Evolutionary conservation across 2,329 filamentous ascomycete genomes (phyloP), one percentile per base, ranked within the genome.

Genomic region (Sordariomycetes sp.): DNA sequence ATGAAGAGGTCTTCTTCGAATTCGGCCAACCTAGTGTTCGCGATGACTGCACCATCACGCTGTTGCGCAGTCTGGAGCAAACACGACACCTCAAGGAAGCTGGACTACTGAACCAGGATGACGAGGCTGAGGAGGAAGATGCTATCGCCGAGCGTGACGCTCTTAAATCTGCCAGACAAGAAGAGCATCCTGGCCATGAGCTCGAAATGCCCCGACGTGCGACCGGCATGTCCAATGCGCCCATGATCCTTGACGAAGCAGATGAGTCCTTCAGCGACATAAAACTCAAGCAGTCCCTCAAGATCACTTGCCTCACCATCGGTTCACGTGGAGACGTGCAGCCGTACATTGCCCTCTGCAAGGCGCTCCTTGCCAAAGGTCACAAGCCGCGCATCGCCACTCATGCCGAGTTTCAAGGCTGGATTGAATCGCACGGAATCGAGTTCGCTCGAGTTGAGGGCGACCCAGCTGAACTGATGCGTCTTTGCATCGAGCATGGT

Each of bases 1-100:
- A 95, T 41, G 92, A 96, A 54, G 92, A 96, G 57, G 63, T 98
- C 1, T 96, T 96, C 57, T 96, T 98, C 49, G 90, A 98, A 54
- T 96, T 96, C 50, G 73, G 75, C 34, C 73, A 79, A 31, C 66
- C 73, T 2, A 87, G 87, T 21, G 70, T 80, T 37, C 79, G 92
- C 35, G 90, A 98, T 49, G 90, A 96, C 54, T 95, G 88, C 50
- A 77, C 82, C 3, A 75, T 94, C 20, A 93, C 83, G 5, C 58
- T 95, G 14, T 68, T 93, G 25, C 81, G 82, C 38, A 77, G 75
- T 34, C 63, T 96, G 2, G 86, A 94, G 45, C 76, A 76, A 5
- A 71, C 75, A 5, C 76, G 77, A 24, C 83, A 77, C 37, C 64
- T 92, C 28, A 68, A 77, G 38, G 83, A 87, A 42, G 81, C 83